Base-by-base conservation (phyloP, 108 stramenopile species). In the Pseudonitzschia delicatissima region DNA sequence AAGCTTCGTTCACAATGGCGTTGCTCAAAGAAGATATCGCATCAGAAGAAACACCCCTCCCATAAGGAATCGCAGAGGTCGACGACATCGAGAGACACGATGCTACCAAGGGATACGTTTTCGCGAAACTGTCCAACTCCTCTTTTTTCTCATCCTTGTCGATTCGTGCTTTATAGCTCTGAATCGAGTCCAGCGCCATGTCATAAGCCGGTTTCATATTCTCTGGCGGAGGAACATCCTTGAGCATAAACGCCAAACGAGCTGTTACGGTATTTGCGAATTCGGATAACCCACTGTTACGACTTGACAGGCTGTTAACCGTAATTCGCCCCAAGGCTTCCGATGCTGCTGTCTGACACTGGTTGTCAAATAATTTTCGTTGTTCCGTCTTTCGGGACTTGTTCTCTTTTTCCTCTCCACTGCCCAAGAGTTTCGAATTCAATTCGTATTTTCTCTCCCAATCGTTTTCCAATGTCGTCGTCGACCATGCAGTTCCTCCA, bases 401-500 rank as follows among this genome's bases (percentile, higher is more conserved):
- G 31, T 13, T 20, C 62, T 61, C 67, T n/a, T 50, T 48, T 3
- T 17, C 32, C 2, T 36, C 36, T 18, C 35, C 58, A 58, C 18
- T 45, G 8, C 11, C 18, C 9, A 77, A 27, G 2, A 67, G 18
- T 31, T 74, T 74, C 34, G 23, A n/a, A n/a, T 50, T 40, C 37
- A 67, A 34, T 40, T 61, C 66, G 37, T 67, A 74, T 1, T 23
- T 59, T 17, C 60, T 47, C 15, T 66, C 64, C 2, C 25, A 18
- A 4, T 73, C 72, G 37, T 40, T 42, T 42, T 26, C 60, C 26
- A 40, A 18, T 2, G 52, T 44, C 5, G 40, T 9, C 5, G 49
- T 72, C 4, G 66, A 66, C 90, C 90, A 94, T n/a, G 88, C 82
- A 53, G 62, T 76, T 20, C 91, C 89, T 32, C 94, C 94, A 68